Evolutionary conservation across 495 filamentous ascomycete genomes (phyloP).

Genomic region (Penicillium daleae): DNA sequence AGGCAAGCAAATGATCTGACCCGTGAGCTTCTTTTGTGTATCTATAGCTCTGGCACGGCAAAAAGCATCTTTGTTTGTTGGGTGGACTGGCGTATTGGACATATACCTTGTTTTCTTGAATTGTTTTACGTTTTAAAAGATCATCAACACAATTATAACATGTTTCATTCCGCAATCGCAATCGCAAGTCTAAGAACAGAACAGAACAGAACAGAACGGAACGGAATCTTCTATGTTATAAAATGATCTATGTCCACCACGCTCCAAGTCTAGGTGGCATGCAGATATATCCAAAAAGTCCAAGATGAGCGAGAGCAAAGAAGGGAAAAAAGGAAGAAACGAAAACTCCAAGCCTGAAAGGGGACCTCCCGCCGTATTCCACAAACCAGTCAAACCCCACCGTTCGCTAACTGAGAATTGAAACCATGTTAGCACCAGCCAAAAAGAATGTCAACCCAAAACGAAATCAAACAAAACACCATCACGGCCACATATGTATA

Average conservation of each 20-base stretch:
- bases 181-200: background rate
- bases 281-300: conserved; percentile 19
- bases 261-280: conserved; percentile 9
- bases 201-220: background rate
- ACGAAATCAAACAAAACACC: background rate
- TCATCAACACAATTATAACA: background rate
- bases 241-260: conserved; percentile 15
- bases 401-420: too few relatives aligned
- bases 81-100: conserved; percentile 38
- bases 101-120: conserved; percentile 31
- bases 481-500: background rate
- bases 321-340: conserved; percentile 7
- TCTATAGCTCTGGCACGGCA: conserved; percentile 33
- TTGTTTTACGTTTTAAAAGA: conserved; percentile 20
- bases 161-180: background rate
- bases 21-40: conserved; percentile 30
- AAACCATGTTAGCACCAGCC: too few relatives aligned
- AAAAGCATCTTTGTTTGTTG: conserved; percentile 38
- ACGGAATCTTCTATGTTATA: conserved; percentile 9
- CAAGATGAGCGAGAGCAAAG: background rate
- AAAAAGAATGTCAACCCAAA: conserved; percentile 11
- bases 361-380: background rate
- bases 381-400: background rate
- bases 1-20: conserved; percentile 41
- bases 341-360: conserved; percentile 2